Evolutionary conservation across 225 moss, liverwort and hornwort genomes (phyloP), one percentile per base, ranked within the genome.

Genomic region (Neckera pumila): DNA sequence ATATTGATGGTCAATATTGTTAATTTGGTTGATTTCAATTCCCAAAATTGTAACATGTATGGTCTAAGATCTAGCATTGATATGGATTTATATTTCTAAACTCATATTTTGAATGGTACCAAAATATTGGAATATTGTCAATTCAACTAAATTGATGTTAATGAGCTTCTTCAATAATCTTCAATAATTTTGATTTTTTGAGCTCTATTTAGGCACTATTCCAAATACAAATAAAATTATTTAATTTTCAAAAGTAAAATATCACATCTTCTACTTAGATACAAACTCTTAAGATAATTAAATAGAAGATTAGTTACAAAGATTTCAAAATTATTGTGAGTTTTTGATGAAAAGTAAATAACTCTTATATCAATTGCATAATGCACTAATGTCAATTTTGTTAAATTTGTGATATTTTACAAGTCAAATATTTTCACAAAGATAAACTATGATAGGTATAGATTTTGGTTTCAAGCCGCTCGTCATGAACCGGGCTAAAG

Each of bases 401-500:
- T 21, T 21, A 21, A 67, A 67, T 21, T 67, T 2, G 11, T 1
- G 4, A 67, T n/a, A 67, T n/a, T 67, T 1, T 2, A 2, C 6
- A 21, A 21, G 5, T 3, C 6, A 36, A n/a, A n/a, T 7, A 67
- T n/a, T 12, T 21, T 65, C 1, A n/a, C 21, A n/a, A 67, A 21
- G 21, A 7, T 12, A 21, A 67, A n/a, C n/a, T 67, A 67, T 1
- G 21, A 3, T 12, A 21, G 6, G 6, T 21, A n/a, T n/a, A n/a
- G 12, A 67, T n/a, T 36, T 67, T 6, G 2, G 11, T 10, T 66
- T 21, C 20, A 66, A 36, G 6, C 0, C 4, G 0, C 6, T 0
- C 6, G 0, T 66, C 1, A 0, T n/a, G 0, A n/a, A n/a, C n/a
- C 0, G 0, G 0, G 0, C 11, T 3, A 67, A 21, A 21, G 12